Conservation (phyloP, 345 rosid genomes). For the Populus pruinosa region DNA sequence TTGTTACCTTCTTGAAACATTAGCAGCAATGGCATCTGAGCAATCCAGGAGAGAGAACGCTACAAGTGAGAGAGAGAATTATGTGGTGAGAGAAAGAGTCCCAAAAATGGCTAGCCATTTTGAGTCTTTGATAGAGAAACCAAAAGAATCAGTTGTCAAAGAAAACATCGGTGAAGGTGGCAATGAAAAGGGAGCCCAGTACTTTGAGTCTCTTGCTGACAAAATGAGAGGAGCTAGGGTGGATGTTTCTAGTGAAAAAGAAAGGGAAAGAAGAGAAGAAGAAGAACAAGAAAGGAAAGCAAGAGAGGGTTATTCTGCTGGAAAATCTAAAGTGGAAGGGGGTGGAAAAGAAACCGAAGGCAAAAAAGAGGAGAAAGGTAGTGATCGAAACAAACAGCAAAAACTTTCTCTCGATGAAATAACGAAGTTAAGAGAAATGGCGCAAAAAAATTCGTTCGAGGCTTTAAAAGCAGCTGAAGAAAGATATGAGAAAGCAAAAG, state of each 20-base stretch:
- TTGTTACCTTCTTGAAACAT: background rate
- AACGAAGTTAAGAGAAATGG: conserved; percentile 20
- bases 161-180: background rate
- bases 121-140: conserved; percentile 39
- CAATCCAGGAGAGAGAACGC: conserved; percentile 49
- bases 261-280: background rate
- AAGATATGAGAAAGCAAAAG: conserved; percentile 46
- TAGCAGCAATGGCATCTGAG: conserved; percentile 55
- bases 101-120: conserved; percentile 64
- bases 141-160: conserved; percentile 6
- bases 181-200: background rate
- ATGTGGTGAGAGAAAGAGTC: conserved; percentile 52
- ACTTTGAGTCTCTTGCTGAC: conserved; percentile 13
- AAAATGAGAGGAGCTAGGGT: background rate
- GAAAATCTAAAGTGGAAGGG: conserved; percentile 1
- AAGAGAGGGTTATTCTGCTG: background rate
- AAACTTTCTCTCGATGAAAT: conserved; percentile 23
- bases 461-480: conserved; percentile 45
- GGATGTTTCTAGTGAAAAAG: background rate
- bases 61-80: conserved; percentile 38
- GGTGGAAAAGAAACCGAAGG: background rate
- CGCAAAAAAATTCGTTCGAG: conserved; percentile 55
- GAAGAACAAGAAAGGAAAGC: background rate
- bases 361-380: background rate
- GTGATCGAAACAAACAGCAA: background rate